A percentile compares a stretch with the other conserved stretches of the same genome.
phyloP scores from a whole-genome alignment of 495 filamentous ascomycete species.

The Penicillium diatomitis region DNA sequence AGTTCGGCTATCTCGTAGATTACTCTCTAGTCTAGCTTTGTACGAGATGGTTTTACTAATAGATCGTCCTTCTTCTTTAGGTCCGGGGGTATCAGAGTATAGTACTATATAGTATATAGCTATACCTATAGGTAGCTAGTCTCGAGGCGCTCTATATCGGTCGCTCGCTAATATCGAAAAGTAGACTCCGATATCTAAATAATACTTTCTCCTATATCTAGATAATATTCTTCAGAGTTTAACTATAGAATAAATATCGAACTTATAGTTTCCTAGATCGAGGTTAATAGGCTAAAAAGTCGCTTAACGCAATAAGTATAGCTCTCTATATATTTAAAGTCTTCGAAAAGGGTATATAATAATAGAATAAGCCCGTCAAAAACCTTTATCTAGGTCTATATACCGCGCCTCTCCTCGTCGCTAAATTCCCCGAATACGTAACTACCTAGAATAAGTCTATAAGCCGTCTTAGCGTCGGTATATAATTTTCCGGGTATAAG shows the following conservation, averaged over 20 bases:
- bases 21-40: constrained; percentile 16
- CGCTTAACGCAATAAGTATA: constrained; percentile 21
- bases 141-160: constrained; percentile 7
- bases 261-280: constrained; percentile 10
- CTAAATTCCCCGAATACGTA: constrained; percentile 20
- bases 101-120: constrained; percentile 21
- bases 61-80: constrained; percentile 12
- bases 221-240: background rate
- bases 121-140: constrained; percentile 17
- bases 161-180: constrained; percentile 3
- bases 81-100: constrained; percentile 17
- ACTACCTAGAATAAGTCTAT: constrained; percentile 6
- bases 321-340: constrained; percentile 22
- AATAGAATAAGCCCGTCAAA: constrained; percentile 20
- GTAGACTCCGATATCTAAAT: constrained; percentile 21
- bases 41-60: constrained; percentile 10
- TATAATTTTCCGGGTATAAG: background rate
- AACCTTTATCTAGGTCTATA: constrained; percentile 11
- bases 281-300: constrained; percentile 5
- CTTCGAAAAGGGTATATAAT: constrained; percentile 28
- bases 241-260: constrained; percentile 1
- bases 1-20: constrained; percentile 23
- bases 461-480: constrained; percentile 1
- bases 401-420: constrained; percentile 11
- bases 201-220: constrained; percentile 1